Conservation (phyloP, 495 filamentous ascomycete genomes). For the Usnea hakonensis region DNA sequence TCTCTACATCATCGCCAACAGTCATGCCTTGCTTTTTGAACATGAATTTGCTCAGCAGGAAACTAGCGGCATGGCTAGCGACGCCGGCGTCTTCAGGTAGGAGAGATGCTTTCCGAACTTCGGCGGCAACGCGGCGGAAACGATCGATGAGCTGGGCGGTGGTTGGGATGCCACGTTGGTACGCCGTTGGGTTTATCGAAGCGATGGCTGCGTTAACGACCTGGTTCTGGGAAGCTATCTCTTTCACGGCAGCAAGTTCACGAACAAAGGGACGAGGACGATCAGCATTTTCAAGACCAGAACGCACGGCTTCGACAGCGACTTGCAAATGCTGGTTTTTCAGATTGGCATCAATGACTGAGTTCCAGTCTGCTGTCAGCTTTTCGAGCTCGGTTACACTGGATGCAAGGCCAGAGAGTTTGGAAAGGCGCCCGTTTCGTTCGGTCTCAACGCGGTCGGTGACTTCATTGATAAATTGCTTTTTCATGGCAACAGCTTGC, state of each 20-base stretch:
- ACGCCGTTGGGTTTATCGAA: constrained; percentile 87
- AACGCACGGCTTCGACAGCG: constrained; percentile 85
- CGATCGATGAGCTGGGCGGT: constrained; percentile 80
- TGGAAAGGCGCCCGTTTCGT: constrained; percentile 77
- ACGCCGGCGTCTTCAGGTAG: constrained; percentile 90
- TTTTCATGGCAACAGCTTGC: constrained; percentile 81
- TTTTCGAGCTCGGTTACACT: constrained; percentile 74
- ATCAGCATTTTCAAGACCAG: constrained; percentile 64
- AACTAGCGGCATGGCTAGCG: constrained; percentile 83
- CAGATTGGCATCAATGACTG: constrained; percentile 79
- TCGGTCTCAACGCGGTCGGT: constrained; percentile 79
- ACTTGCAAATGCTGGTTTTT: constrained; percentile 92
- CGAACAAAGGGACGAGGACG: constrained; percentile 76
- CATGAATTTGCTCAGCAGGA: constrained; percentile 79
- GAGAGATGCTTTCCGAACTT: constrained; percentile 88
- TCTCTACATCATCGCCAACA: constrained; percentile 87
- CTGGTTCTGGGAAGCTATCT: constrained; percentile 71
- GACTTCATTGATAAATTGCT: constrained; percentile 69
- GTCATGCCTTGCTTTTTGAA: constrained; percentile 90
- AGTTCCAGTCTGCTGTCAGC: constrained; percentile 75
- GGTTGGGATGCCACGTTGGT: constrained; percentile 84
- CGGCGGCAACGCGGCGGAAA: constrained; percentile 86
- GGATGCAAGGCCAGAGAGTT: constrained; percentile 68
- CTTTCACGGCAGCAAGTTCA: constrained; percentile 89
- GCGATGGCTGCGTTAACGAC: constrained; percentile 86